Percentiles rank a stretch among this genome's conserved stretches.
Conservation (phyloP, 345 rosid genomes). For the Gossypium australe region DNA sequence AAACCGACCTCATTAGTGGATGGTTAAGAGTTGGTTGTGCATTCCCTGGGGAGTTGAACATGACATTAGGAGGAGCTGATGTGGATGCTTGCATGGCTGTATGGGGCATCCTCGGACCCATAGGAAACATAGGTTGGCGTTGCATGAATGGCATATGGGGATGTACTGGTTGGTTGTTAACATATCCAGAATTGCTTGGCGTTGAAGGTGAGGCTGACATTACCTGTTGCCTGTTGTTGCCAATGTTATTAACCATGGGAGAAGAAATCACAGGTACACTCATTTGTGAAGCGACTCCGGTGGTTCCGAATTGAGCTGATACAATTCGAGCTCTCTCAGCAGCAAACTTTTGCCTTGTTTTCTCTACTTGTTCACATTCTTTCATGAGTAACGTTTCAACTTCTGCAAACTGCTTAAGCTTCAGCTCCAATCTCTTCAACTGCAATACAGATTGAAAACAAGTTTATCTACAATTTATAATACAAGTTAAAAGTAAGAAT, state of each 20-base stretch:
- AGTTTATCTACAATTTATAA: not conserved
- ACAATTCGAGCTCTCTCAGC: slow-evolving; percentile 64
- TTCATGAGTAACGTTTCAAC: slow-evolving; percentile 86
- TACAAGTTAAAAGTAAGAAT: not conserved
- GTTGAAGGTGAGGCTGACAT: slow-evolving; percentile 52
- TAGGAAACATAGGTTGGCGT: slow-evolving; percentile 57
- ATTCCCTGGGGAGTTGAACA: slow-evolving; percentile 48
- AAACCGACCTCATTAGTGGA: slow-evolving; percentile 60
- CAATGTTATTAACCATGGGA: slow-evolving; percentile 41
- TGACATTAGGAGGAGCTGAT: slow-evolving; percentile 36
- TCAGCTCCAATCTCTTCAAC: slow-evolving; percentile 96
- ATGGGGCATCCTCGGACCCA: slow-evolving; percentile 75
- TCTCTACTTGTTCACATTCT: slow-evolving; percentile 97
- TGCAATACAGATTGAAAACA: slow-evolving; percentile 18
- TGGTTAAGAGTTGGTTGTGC: slow-evolving; percentile 49
- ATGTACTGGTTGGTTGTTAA: slow-evolving; percentile 44
- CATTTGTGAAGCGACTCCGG: slow-evolving; percentile 48
- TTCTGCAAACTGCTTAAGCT: slow-evolving; percentile 97
- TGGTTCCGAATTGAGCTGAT: slow-evolving; percentile 57
- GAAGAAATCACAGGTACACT: slow-evolving; percentile 46
- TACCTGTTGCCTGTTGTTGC: slow-evolving; percentile 49
- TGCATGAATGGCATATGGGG: slow-evolving; percentile 77
- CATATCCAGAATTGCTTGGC: slow-evolving; percentile 55
- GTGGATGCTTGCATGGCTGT: slow-evolving; percentile 57
- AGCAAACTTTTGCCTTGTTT: slow-evolving; percentile 76